Evolutionary conservation across 306 rosid species (phyloP), one percentile per base, ranked within the genome.

Genomic region (Pyrus betulifolia): DNA sequence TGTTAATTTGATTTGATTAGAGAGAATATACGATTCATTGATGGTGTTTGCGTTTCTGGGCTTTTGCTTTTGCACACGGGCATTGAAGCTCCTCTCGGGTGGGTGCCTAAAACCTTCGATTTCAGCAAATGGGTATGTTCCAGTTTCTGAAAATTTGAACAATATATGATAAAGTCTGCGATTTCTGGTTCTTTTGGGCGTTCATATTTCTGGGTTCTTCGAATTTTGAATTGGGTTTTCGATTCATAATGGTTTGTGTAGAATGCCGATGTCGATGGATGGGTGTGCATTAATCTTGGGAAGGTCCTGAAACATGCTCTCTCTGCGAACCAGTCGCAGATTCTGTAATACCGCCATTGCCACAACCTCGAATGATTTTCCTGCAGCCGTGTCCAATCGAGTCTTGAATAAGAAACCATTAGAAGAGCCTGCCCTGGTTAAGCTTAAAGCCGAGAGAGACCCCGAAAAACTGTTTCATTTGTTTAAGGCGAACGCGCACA

Each of bases 281-380:
- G 88, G 74, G 81, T 77, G 83, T 79, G 83, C 78, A 76, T 83
- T 77, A 58, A 59, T 72, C 30, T 80, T 71, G 75, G 72, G 60
- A 51, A 25, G 21, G 33, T 42, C 71, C 85, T 83, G 72, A 80
- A 89, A 82, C 82, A 92, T 92, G 97, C 90, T 86, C 85, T 80
- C 88, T 76, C 90, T 86, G 88, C 96, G 91, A 79, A 82, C 86
- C 59, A 55, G 78, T 82, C 90, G 86, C 91, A 88, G 90, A 87
- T 76, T 92, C 81, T 83, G 80, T 74, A 78, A 77, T 71, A 67
- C 78, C 64, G 80, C 83, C 63, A 67, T 84, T 45, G 72, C 80
- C 22, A 15, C 76, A 82, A 67, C 52, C 55, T 82, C 77, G 28
- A 23, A 61, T 44, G 79, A 82, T 27, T 45, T 68, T 38, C 10